Conservation (phyloP, 176 grass and related monocot genomes). For the maize (Zea mays) region DNA sequence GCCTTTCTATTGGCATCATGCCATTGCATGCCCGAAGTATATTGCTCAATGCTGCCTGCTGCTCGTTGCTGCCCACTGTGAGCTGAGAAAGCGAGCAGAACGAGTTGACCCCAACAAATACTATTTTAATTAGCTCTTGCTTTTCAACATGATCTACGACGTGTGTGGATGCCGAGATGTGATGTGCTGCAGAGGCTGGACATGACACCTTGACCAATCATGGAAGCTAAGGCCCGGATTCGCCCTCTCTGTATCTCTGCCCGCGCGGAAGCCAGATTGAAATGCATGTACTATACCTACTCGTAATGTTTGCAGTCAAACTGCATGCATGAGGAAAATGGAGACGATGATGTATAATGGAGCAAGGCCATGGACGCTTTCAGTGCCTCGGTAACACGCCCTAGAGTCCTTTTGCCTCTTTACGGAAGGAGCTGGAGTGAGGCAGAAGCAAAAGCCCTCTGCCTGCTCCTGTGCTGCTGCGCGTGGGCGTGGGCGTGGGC, state of each 20-base stretch:
- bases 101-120: conserved; percentile 23
- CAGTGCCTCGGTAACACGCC: conserved; percentile 29
- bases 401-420: conserved; percentile 40
- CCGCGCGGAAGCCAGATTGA: neutral
- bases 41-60: neutral
- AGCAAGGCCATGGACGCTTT: conserved; percentile 28
- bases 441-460: conserved; percentile 39
- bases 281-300: neutral
- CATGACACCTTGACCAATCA: conserved; percentile 48
- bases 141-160: too few species aligned
- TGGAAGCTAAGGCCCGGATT: neutral
- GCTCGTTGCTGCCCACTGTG: neutral
- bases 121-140: neutral
- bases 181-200: conserved; percentile 36
- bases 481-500: too few species aligned
- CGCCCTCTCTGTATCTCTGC: neutral
- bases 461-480: too few species aligned
- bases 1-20: conserved; percentile 34
- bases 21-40: neutral
- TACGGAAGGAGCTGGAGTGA: conserved; percentile 38
- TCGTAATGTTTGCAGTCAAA: neutral
- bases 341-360: neutral
- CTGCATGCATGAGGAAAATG: too few species aligned
- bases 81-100: neutral
- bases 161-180: conserved; percentile 36